phyloP scores from a whole-genome alignment of 495 filamentous ascomycete species.

The Aspergillus mulundensis region DNA sequence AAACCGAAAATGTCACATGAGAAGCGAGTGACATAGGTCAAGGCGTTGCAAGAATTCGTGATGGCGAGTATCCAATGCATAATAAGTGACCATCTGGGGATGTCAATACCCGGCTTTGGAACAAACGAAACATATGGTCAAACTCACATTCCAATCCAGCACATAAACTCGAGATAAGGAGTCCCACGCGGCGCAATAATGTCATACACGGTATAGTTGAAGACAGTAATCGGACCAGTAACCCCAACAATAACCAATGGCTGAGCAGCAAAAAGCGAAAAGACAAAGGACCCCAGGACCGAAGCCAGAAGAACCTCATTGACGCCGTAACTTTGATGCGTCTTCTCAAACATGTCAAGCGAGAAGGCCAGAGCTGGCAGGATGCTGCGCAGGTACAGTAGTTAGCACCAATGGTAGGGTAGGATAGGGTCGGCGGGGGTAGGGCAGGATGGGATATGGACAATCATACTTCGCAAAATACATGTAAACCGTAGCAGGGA shows the following conservation, averaged over 20 bases:
- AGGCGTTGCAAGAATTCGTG: conserved; percentile 74
- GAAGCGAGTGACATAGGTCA: conserved; percentile 79
- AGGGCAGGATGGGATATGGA: not conserved
- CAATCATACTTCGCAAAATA: conserved; percentile 77
- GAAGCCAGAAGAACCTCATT: conserved; percentile 81
- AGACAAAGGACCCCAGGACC: conserved; percentile 73
- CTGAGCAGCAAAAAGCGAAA: conserved; percentile 70
- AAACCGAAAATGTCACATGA: conserved; percentile 86
- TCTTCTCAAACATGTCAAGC: conserved; percentile 82
- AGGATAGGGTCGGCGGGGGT: no score
- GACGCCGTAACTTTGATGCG: conserved; percentile 72
- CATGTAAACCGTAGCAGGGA: conserved; percentile 82
- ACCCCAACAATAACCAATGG: conserved; percentile 86
- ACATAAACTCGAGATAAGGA: conserved; percentile 79
- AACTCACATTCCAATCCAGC: conserved; percentile 71
- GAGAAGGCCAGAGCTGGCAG: conserved; percentile 80
- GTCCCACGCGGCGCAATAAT: conserved; percentile 67
- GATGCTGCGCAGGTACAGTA: no score
- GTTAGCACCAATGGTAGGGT: no score
- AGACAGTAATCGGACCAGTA: conserved; percentile 83
- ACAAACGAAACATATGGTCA: not conserved
- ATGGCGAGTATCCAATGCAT: conserved; percentile 79
- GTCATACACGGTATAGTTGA: conserved; percentile 84
- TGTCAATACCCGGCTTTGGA: conserved; percentile 3
- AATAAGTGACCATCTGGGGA: conserved; percentile 63